A percentile compares a stretch with the other conserved stretches of the same genome.
Conservation (phyloP, 106 monocot species). For the Posidonia australis region DNA sequence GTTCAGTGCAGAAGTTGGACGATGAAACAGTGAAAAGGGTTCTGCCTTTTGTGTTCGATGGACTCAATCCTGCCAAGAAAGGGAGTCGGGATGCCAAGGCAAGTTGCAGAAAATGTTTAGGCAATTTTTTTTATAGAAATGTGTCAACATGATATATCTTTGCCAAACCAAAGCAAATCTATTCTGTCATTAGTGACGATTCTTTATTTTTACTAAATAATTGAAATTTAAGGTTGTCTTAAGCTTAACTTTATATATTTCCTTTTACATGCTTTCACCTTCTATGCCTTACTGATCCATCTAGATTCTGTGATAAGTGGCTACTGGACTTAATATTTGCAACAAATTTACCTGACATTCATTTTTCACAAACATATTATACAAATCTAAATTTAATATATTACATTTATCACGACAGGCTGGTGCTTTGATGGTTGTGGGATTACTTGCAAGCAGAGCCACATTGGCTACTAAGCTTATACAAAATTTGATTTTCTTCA, state of each 20-base stretch:
- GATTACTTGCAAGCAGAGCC: slow-evolving; percentile 64
- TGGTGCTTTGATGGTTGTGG: slow-evolving; percentile 86
- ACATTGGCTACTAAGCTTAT: slow-evolving; percentile 51
- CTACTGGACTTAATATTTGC: background rate
- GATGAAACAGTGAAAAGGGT: slow-evolving; percentile 55
- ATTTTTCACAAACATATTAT: background rate
- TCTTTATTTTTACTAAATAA: no score
- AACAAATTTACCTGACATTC: background rate
- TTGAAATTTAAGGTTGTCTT: no score
- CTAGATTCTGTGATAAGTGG: background rate
- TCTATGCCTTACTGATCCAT: no score
- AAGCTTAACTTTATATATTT: no score
- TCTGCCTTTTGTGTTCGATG: slow-evolving; percentile 54
- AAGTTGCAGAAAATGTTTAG: background rate
- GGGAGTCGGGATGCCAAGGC: slow-evolving; percentile 67
- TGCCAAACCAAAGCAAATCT: no score
- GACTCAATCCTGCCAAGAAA: slow-evolving; percentile 45
- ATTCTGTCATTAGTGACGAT: no score
- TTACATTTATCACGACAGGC: slow-evolving; percentile 32
- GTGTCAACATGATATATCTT: no score
- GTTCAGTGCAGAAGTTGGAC: slow-evolving; percentile 52
- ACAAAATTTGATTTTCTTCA: slow-evolving; percentile 39
- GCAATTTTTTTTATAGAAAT: background rate
- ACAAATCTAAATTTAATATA: background rate
- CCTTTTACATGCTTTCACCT: no score